Base-by-base conservation (phyloP, 331 rosid genomes). In the Dryas integrifolia region DNA sequence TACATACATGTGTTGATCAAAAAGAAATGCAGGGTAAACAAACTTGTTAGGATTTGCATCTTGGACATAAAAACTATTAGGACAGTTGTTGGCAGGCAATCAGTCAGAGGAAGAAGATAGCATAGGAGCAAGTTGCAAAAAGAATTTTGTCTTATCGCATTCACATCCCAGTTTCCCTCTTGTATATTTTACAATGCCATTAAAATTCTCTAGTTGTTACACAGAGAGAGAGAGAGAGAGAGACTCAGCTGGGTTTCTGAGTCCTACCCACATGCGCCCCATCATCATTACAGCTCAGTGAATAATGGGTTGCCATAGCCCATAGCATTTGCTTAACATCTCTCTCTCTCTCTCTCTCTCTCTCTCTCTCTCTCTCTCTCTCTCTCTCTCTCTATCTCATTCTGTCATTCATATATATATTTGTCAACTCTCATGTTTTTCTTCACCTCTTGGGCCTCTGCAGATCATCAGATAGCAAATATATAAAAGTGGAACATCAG, bases 191-290 rank as follows among this genome's bases (percentile, higher is more conserved):
- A 75, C 58, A 16, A 4, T 47, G 21, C 11, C 35, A 35, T 30
- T 59, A 5, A 13, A 59, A 59, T 35, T 59, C 45, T 9, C 21
- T 38, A 56, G 8, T 45, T 55, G 41, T 70, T 40, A 6, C n/a
- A 10, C 44, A 26, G 43, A 55, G 59, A 1, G 35, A 5, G 59
- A 58, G 47, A 21, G 15, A 63, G 10, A 59, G 35, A 67, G 69
- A 40, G 51, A 82, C 49, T 70, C 61, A 76, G 72, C 63, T 52
- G 73, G 75, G 71, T 38, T 78, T 83, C 82, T 76, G 85, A 88
- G 71, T 76, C 77, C 63, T 65, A 45, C 85, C 83, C 92, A 89
- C 97, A 85, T 90, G 98, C 87, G 30, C 59, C 86, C 95, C 98
- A 86, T 80, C 74, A 72, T 69, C 72, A 66, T 73, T 81, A 67